Base-by-base conservation (phyloP, 1,139 yeast genomes). In the Yamadazyma triangularis region DNA sequence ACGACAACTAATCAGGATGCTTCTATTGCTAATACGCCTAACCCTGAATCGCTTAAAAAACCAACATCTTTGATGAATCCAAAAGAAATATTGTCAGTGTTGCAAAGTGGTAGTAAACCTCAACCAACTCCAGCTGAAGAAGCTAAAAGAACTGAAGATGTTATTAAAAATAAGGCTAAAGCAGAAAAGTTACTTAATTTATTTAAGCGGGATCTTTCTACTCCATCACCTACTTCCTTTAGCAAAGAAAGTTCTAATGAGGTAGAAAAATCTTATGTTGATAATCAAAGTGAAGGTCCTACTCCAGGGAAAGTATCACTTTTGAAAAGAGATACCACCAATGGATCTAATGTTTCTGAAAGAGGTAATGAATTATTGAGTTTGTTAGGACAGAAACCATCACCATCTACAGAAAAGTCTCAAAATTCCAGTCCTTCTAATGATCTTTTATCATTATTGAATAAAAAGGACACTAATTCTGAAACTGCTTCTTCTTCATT, bases 41-140 rank as follows among this genome's bases (percentile, higher is more conserved):
- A 60, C 25, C 69, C 76, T 3, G 67, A 60, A 13, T 50, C 64
- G 4, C 55, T 72, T 25, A 60, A 62, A 27, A 71, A 63, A 42
- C 70, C 73, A 2, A 53, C 42, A n/a, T 40, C 58, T n/a, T 47
- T 58, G n/a, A 45, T 55, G 30, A 66, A 74, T 39, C 68, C 79
- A 8, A 72, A 66, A 39, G 80, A 76, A 35, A 48, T 77, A 13
- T 58, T 77, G 36, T 70, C 77, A 4, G 61, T 77, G 15, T 57
- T 77, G 41, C 73, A 65, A 23, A 53, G 57, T 21, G 55, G 52
- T 33, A 51, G 40, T 3, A 35, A 43, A 32, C 39, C 41, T 25
- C 47, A 36, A 31, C 28, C 24, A 15, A 35, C 31, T 12, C 28
- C 27, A 13, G 28, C 42, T 35, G 29, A 32, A 9, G 22, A 26